Evolutionary conservation across 2,329 filamentous ascomycete species (phyloP).

Genomic region (Epichloe coenophiala): DNA sequence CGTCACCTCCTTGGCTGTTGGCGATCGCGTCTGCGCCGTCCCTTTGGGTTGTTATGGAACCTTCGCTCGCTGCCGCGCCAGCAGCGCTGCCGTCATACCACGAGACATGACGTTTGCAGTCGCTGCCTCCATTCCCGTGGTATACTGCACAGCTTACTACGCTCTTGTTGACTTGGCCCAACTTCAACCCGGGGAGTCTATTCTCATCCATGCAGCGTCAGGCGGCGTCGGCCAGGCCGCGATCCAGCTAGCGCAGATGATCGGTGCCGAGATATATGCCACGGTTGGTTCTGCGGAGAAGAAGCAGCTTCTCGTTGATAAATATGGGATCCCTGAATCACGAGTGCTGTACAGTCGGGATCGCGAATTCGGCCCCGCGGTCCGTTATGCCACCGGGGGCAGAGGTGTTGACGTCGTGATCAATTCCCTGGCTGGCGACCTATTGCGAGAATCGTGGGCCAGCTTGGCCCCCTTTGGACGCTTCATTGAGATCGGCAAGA

Average conservation of each 20-base stretch:
- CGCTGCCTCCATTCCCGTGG: constrained; percentile 12
- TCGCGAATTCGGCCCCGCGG: constrained; percentile 9
- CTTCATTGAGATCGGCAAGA: constrained; percentile 30
- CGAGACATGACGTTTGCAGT: constrained; percentile 16
- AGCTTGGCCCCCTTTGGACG: constrained; percentile 29
- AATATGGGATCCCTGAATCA: constrained; percentile 23
- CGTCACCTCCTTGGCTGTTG: constrained; percentile 6
- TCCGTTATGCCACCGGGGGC: constrained; percentile 20
- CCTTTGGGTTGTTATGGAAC: constrained; percentile 17
- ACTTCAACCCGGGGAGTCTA: constrained; percentile 19
- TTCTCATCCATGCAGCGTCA: constrained; percentile 18
- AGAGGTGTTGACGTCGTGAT: constrained; percentile 59
- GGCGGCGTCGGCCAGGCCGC: constrained; percentile 19
- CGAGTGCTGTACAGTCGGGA: constrained; percentile 16
- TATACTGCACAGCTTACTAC: constrained; percentile 9
- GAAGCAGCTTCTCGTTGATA: constrained; percentile 13
- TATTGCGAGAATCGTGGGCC: constrained; percentile 27
- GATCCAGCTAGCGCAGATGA: constrained; percentile 12
- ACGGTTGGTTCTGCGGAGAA: constrained; percentile 19
- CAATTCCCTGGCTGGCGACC: constrained; percentile 20
- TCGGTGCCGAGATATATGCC: constrained; percentile 15
- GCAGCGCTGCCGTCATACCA: constrained; percentile 1
- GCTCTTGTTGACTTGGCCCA: constrained; percentile 8
- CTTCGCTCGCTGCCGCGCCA: constrained; percentile 11
- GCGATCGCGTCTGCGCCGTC: constrained; percentile 12